Evolutionary conservation across 331 rosid species (phyloP), one percentile per base, ranked within the genome.

Genomic region (Acacia concinna): DNA sequence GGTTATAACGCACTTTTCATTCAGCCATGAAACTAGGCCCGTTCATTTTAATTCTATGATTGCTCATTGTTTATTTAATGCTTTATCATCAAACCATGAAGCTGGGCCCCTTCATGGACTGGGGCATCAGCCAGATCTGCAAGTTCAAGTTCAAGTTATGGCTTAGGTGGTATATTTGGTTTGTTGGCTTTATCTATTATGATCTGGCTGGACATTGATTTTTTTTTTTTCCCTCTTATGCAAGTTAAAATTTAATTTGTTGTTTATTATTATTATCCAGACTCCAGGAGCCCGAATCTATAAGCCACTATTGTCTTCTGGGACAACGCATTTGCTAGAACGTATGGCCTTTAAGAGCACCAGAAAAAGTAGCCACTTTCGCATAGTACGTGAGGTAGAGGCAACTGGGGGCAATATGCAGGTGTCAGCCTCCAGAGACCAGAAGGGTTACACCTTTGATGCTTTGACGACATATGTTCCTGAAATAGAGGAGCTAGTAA

Each of bases 321-420:
- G 99, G 62, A 89, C 89, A 65, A 84, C 97, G 9, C 97, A 95
- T 81, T 84, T 95, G 79, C 92, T 93, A 18, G 97, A 85, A 82
- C 86, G 88, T 18, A 91, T 95, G 99, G 99, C 97, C 64, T 93
- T 91, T 76, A 90, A 93, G 90, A 91, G 82, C 79, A 95, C 99
- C 28, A 85, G 84, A 43, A 95, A 93, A 78, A 72, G 94, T 67
- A 93, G 94, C 75, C 92, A 92, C 84, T 82, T 95, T 71, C 94
- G 94, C 23, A 82, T 93, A 63, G 98, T 93, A 46, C 86, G 97
- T 2, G 98, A 91, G 85, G 90, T 90, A 37, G 98, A 95, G 96
- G 98, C 97, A n/a, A 88, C 93, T 78, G 94, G 99, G 79, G 97
- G 97, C 75, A 88, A 74, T 73, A 89, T 89, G 76, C 96, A 88